A percentile compares a stretch with the other conserved stretches of the same genome.
Evolutionary conservation across 2,329 filamentous ascomycete species (phyloP).

Genomic region (Xylariaceae sp.): DNA sequence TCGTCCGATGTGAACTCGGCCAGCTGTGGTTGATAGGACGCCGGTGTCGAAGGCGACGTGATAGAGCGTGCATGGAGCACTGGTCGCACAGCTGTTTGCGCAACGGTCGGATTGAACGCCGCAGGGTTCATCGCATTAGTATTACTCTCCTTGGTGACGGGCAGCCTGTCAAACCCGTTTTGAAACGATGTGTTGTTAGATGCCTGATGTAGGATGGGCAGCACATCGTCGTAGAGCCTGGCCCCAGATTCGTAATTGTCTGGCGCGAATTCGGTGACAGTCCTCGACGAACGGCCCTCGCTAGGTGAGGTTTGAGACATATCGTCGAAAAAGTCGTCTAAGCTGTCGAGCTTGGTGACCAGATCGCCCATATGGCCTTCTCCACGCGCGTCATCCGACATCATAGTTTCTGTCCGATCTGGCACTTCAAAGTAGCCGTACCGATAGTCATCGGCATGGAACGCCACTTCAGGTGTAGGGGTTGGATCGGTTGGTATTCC

Average conservation of each 20-base stretch:
- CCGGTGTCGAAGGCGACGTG: slow-evolving; percentile 68
- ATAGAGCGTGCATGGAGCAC: slow-evolving; percentile 76
- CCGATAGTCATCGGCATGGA: slow-evolving; percentile 83
- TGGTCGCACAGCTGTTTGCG: slow-evolving; percentile 49
- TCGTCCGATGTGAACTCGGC: slow-evolving; percentile 71
- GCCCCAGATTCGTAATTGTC: slow-evolving; percentile 70
- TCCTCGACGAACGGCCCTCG: slow-evolving; percentile 58
- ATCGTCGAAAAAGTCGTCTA: slow-evolving; percentile 81
- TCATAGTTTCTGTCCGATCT: slow-evolving; percentile 84
- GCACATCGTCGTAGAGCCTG: slow-evolving; percentile 85
- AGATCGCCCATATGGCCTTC: slow-evolving; percentile 78
- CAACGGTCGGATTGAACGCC: slow-evolving; percentile 43
- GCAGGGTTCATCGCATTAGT: slow-evolving; percentile 60
- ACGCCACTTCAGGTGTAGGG: slow-evolving; percentile 83
- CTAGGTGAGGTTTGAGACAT: slow-evolving; percentile 56
- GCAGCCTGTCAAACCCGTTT: slow-evolving; percentile 77
- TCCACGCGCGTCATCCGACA: slow-evolving; percentile 74
- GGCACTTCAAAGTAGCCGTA: slow-evolving; percentile 71
- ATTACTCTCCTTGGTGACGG: slow-evolving; percentile 57
- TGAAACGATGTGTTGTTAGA: slow-evolving; percentile 79
- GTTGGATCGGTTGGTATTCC: slow-evolving; percentile 55
- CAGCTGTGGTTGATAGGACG: slow-evolving; percentile 51
- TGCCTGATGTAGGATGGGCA: slow-evolving; percentile 85
- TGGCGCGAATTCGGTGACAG: slow-evolving; percentile 61
- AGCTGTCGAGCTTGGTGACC: slow-evolving; percentile 71